Evolutionary conservation across 2,329 filamentous ascomycete species (phyloP), one percentile per base, ranked within the genome.

Genomic region (Pseudocercospora fijiensis): DNA sequence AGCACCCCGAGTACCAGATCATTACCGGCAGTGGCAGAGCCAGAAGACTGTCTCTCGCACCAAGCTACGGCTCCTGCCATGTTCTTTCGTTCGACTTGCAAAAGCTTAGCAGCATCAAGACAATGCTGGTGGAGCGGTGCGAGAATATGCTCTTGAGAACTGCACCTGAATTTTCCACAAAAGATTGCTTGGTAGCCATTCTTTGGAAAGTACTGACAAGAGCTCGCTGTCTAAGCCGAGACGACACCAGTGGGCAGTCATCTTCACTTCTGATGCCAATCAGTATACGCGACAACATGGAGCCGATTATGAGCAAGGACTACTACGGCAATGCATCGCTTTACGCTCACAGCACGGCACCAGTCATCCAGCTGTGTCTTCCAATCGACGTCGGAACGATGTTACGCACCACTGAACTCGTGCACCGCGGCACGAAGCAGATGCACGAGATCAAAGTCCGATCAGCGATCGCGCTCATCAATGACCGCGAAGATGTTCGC

Each of bases 161-260:
- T 16, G 45, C 20, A 18, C 43, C 61, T 18, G 53, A 60, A 22
- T 49, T 68, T 27, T 62, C 58, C 5, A 43, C 33, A 7, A 61
- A 65, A 43, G 66, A 72, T 30, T 59, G 58, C 28, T 61, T 72
- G 30, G 53, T 63, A 28, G 57, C 65, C 18, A 65, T 72, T 6
- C 63, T 72, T 13, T 72, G 68, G 69, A 66, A 65, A 27, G 65
- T 62, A 24, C 63, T 67, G 47, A 57, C 58, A 6, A 61, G 67
- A 1, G 69, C 65, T 6, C 58, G 60, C 10, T 61, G 59, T 51
- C 60, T 60, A 13, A 18, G 60, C 20, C 37, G 56, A n/a, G 57
- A 57, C 5, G 52, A 43, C 18, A 56, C 58, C 10, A 33, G 6
- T 11, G 53, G n/a, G 22, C 41, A 49, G 51, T 16, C 41, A 11